A percentile compares a stretch with the other conserved stretches of the same genome.
These are phyloP conservation scores for Candolleomyces aberdarensis DNA, from an alignment of 768 basidiomycete genomes.

Conservation along the genomic window DNA sequence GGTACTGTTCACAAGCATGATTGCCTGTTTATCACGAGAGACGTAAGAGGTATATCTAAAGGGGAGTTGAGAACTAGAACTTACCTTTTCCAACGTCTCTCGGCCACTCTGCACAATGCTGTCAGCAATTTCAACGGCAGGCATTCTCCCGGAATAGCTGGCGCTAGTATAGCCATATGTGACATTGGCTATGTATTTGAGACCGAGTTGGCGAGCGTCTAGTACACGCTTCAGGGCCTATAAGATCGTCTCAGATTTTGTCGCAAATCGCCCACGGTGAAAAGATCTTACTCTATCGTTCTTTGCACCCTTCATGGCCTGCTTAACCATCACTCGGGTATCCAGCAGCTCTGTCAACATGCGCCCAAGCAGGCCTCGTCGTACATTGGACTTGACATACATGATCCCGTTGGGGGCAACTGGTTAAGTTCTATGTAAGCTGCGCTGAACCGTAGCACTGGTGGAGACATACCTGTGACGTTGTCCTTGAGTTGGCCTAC, in stretches of 20 bases:
- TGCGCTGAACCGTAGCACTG: neutral
- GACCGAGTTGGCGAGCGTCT: slow-evolving; percentile 86
- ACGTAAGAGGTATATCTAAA: neutral
- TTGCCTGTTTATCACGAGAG: slow-evolving; percentile 53
- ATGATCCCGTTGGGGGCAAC: slow-evolving; percentile 96
- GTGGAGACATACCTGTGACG: slow-evolving; percentile 57
- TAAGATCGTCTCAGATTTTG: neutral
- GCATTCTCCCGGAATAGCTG: slow-evolving; percentile 95
- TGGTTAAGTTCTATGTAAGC: slow-evolving; percentile 24
- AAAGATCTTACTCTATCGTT: slow-evolving; percentile 62
- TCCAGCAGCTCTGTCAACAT: slow-evolving; percentile 93
- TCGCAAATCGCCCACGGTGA: neutral
- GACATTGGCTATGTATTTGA: slow-evolving; percentile 93
- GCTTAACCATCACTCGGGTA: slow-evolving; percentile 97
- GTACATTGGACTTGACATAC: slow-evolving; percentile 82
- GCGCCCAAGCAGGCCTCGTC: slow-evolving; percentile 81
- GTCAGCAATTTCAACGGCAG: slow-evolving; percentile 96
- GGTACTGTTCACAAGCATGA: slow-evolving; percentile 70
- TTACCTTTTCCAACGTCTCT: slow-evolving; percentile 90
- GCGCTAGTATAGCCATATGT: slow-evolving; percentile 97
- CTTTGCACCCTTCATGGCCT: slow-evolving; percentile 83
- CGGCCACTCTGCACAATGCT: slow-evolving; percentile 96
- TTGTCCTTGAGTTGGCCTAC: slow-evolving; percentile 71
- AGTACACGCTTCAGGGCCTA: slow-evolving; percentile 75
- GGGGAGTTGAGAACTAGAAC: slow-evolving; percentile 4